These are phyloP conservation scores for Ziziphus jujuba DNA, from an alignment of 306 rosid species.

Conservation along the genomic window DNA sequence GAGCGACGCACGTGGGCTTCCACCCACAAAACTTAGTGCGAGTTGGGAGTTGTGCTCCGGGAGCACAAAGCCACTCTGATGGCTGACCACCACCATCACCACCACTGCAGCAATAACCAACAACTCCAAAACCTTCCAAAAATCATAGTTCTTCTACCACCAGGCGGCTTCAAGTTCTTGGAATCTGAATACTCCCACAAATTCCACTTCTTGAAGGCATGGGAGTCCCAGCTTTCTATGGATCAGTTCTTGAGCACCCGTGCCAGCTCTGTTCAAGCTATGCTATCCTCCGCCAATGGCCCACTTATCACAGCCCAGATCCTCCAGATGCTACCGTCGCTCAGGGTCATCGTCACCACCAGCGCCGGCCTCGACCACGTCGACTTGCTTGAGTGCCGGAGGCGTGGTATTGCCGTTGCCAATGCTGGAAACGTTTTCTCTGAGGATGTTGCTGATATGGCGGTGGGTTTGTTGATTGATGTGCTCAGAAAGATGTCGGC, in stretches of 20 bases:
- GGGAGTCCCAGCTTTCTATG: conserved; percentile 25
- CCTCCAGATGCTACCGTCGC: conserved; percentile 30
- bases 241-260: conserved; percentile 17
- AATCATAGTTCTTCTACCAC: conserved; percentile 22
- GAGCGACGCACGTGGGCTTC: too few species aligned
- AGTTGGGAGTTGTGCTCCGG: too few species aligned
- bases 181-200: conserved; percentile 28
- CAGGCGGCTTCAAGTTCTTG: background rate
- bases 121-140: background rate
- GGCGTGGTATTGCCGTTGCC: conserved; percentile 31
- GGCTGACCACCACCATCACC: background rate
- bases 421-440: conserved; percentile 33
- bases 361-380: conserved; percentile 35
- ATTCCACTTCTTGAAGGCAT: conserved; percentile 28
- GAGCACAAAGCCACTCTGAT: background rate
- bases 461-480: conserved; percentile 49
- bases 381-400: conserved; percentile 20
- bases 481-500: conserved; percentile 41
- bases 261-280: conserved; percentile 20
- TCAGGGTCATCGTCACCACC: conserved; percentile 23
- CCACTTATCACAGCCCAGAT: conserved; percentile 10
- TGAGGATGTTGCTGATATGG: conserved; percentile 53
- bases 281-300: background rate
- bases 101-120: background rate
- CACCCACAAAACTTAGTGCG: too few species aligned